A percentile compares a stretch with the other conserved stretches of the same genome.
These are phyloP conservation scores for Cladosporium sp. DNA, from an alignment of 2,329 filamentous ascomycete species.

Conservation along the genomic window DNA sequence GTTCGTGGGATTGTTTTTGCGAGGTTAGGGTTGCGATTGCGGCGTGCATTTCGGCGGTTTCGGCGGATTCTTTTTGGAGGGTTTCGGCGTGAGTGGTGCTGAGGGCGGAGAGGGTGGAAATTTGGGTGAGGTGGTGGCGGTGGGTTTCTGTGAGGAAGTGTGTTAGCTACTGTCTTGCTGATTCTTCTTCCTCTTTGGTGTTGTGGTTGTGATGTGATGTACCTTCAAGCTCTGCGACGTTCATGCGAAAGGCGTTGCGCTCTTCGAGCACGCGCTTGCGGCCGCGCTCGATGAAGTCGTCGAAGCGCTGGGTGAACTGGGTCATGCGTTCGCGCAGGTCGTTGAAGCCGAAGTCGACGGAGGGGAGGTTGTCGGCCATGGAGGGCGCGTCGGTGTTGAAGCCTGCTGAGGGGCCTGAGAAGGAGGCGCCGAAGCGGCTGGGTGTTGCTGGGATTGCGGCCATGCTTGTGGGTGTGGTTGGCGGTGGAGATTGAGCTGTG, in stretches of 20 bases:
- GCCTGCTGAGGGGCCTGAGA: constrained; percentile 63
- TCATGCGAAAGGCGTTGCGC: constrained; percentile 90
- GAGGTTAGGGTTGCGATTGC: constrained; percentile 59
- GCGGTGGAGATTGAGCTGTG: background rate
- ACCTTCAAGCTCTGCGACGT: constrained; percentile 88
- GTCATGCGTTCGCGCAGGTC: constrained; percentile 93
- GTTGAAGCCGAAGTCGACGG: constrained; percentile 93
- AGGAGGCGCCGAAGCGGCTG: constrained; percentile 67
- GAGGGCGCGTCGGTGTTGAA: constrained; percentile 58
- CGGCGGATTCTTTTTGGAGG: constrained; percentile 73
- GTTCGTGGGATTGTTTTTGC: constrained; percentile 57
- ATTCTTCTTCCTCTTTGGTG: too few species aligned
- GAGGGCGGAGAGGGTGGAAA: constrained; percentile 55
- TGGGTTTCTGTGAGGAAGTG: background rate
- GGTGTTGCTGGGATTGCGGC: constrained; percentile 42
- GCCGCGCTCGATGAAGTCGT: constrained; percentile 89
- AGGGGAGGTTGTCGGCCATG: constrained; percentile 77
- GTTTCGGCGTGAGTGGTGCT: constrained; percentile 70
- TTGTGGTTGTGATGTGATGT: too few species aligned
- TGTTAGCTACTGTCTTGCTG: constrained; percentile 27
- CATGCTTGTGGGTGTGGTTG: constrained; percentile 27
- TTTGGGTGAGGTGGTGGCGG: constrained; percentile 3
- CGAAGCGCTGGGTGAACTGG: constrained; percentile 86
- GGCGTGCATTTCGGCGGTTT: constrained; percentile 66
- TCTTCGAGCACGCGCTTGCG: constrained; percentile 89